These are phyloP conservation scores for Hamigera avellanea DNA, from an alignment of 495 filamentous ascomycete genomes.

Conservation along the genomic window DNA sequence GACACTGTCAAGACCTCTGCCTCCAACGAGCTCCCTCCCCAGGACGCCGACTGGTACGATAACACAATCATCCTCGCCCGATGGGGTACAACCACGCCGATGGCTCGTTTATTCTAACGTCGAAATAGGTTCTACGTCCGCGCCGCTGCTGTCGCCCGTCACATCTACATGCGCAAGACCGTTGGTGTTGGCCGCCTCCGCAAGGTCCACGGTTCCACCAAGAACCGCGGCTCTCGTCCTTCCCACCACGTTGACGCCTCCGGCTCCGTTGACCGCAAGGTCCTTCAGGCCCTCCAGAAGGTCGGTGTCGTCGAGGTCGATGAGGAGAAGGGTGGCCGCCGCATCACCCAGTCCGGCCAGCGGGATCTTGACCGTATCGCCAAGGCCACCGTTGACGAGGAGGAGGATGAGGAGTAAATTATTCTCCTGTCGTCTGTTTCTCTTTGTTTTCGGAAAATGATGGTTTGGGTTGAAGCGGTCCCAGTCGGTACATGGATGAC, in stretches of 20 bases:
- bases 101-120: no score
- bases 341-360: conserved; percentile 94
- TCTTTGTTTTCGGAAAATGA: no score
- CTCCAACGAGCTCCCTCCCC: conserved; percentile 93
- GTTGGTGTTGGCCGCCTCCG: conserved; percentile 90
- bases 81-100: no score
- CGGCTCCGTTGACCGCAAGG: conserved; percentile 90
- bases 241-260: conserved; percentile 91
- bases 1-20: conserved; percentile 97
- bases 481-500: no score
- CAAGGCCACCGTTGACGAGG: conserved; percentile 42
- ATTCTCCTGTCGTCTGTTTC: not conserved
- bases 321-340: conserved; percentile 92
- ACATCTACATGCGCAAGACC: conserved; percentile 98
- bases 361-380: conserved; percentile 91
- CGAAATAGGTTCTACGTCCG: conserved; percentile 80
- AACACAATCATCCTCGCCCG: no score
- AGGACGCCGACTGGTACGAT: conserved; percentile 79
- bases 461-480: no score
- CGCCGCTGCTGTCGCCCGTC: conserved; percentile 88
- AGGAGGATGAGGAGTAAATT: conserved; percentile 36
- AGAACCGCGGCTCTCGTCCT: conserved; percentile 91
- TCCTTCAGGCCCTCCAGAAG: conserved; percentile 94
- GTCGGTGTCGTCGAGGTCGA: conserved; percentile 94
- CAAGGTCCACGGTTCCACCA: conserved; percentile 87